Base-by-base conservation (phyloP, 2,329 filamentous ascomycete genomes). In the Arthrinium puccinioides region DNA sequence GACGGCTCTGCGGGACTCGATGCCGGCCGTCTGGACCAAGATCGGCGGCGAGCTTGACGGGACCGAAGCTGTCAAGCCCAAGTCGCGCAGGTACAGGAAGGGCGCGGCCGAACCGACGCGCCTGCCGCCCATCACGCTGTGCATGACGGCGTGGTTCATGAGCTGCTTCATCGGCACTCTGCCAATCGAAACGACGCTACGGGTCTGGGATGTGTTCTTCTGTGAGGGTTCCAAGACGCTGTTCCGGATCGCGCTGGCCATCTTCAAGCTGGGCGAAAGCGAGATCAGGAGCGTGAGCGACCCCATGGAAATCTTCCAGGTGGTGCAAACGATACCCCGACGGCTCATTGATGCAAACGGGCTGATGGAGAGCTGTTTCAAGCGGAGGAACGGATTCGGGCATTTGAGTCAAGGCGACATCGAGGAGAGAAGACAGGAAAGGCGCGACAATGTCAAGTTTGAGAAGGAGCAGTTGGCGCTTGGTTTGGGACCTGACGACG, bases 131-230 rank as follows among this genome's bases (percentile, higher is more conserved):
- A 90, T 97, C 47, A 92, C 87, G 1, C 73, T 97, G 5, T 94
- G 88, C 49, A 87, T 92, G 60, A 95, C 89, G 9, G 86, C 89
- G 4, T 97, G 90, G 90, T 94, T 97, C 60, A 96, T 97, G 90
- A 94, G 86, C 33, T 85, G 92, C 51, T 96, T 92, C 59, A 92
- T 96, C 43, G 88, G 89, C 37, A 94, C 87, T 1, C 67, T 97
- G 14, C 90, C 90, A 2, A 88, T 94, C 44, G 90, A 97, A 63
- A 87, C 84, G 14, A 90, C 89, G 0, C 73, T 96, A 14, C 83
- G 90, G 7, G 87, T 96, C 2, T 97, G 90, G 90, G 90, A 97
- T 51, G 79, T 87, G 2, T 89, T 97, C 55, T 94, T 96, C 59
- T 95, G 94, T 60, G 90, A 97, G 61, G 90, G 90, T 4, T 88